Evolutionary conservation across 768 basidiomycete species (phyloP).

Genomic region (Saitozyma podzolica): DNA sequence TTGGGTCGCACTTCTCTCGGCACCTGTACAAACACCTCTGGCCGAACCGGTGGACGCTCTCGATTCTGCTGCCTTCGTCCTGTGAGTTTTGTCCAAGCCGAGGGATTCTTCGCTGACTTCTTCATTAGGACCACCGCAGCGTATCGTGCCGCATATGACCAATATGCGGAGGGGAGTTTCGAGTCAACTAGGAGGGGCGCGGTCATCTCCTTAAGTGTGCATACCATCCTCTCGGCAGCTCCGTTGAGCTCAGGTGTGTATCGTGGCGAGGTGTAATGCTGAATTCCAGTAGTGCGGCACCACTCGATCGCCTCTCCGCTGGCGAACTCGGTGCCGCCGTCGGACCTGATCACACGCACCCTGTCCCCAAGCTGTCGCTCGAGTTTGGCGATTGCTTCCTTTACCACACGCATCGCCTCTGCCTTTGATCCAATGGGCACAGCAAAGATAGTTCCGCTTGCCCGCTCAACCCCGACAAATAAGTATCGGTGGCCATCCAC

Average conservation of each 20-base stretch:
- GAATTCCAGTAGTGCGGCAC: not conserved
- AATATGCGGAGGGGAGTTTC: not conserved
- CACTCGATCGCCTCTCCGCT: not conserved
- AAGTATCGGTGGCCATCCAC: not conserved
- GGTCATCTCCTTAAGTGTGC: slow-evolving; percentile 4
- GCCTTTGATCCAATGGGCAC: not conserved
- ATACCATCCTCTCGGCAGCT: slow-evolving; percentile 1
- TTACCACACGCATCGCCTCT: not conserved
- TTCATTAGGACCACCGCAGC: slow-evolving; percentile 9
- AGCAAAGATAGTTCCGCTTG: not conserved
- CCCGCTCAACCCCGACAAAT: not conserved
- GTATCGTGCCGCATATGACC: slow-evolving; percentile 6
- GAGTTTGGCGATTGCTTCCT: not conserved
- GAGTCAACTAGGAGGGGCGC: not conserved
- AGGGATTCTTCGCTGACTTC: not conserved
- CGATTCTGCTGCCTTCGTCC: not conserved
- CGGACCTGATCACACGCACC: slow-evolving; percentile 2
- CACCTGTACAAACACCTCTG: not conserved
- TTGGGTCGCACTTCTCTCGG: not conserved
- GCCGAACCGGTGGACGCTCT: not conserved
- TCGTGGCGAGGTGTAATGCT: not conserved
- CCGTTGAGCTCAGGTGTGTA: slow-evolving; percentile 7
- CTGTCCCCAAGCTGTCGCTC: slow-evolving; percentile 4
- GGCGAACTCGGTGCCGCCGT: slow-evolving; percentile 5
- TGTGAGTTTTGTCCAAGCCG: slow-evolving; percentile 1